Evolutionary conservation across 176 grass and related monocot genomes (phyloP).

Genomic region (Stipa capillata): DNA sequence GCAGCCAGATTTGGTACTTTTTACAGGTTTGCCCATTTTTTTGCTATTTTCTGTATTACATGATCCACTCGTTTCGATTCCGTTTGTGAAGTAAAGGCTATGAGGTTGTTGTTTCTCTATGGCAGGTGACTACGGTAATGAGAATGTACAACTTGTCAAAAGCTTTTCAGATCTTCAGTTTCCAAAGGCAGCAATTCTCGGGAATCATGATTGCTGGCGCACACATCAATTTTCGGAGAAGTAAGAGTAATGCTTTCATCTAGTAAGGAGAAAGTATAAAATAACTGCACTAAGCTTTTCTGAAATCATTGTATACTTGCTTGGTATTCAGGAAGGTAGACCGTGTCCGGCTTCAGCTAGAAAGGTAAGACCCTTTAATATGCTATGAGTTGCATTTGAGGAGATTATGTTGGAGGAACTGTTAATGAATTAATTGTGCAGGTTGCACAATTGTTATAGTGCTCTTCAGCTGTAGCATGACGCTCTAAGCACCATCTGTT

Average conservation of each 20-base stretch:
- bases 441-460: background rate
- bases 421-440: background rate
- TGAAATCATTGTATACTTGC: constrained; percentile 26
- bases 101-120: background rate
- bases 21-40: constrained; percentile 53
- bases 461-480: background rate
- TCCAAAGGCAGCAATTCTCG: constrained; percentile 87
- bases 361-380: constrained; percentile 46
- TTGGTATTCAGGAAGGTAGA: constrained; percentile 63
- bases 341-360: constrained; percentile 62
- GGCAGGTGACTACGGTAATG: constrained; percentile 89
- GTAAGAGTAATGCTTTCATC: constrained; percentile 37
- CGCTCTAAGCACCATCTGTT: background rate
- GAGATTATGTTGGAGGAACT: background rate
- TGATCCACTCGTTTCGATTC: background rate
- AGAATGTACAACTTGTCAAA: constrained; percentile 91
- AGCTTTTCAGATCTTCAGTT: constrained; percentile 83
- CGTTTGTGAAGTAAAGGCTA: background rate
- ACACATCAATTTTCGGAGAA: constrained; percentile 83
- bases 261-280: constrained; percentile 5
- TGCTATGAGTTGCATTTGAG: background rate
- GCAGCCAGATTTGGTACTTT: constrained; percentile 93
- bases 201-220: constrained; percentile 90
- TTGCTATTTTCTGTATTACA: background rate
- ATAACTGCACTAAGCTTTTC: constrained; percentile 12